Conservation (phyloP, 768 basidiomycete species). For the Hydnomerulius pinastri region DNA sequence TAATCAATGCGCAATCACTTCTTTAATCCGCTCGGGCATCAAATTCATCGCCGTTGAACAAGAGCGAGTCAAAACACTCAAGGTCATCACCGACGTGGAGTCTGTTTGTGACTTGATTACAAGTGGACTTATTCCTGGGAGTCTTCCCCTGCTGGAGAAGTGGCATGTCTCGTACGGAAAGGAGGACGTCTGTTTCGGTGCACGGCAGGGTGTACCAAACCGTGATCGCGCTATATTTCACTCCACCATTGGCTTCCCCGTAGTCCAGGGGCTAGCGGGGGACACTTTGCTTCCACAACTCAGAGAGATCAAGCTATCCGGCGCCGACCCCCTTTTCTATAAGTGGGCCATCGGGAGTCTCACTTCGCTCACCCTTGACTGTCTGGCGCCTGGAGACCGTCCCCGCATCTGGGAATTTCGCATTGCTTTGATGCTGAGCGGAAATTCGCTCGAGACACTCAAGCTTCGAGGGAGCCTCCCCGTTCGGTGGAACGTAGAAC, state of each 20-base stretch:
- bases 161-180: background rate
- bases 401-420: background rate
- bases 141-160: conserved; percentile 6
- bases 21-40: background rate
- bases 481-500: background rate
- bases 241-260: background rate
- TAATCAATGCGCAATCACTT: background rate
- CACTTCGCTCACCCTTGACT: conserved; percentile 8
- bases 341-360: conserved; percentile 5
- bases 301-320: background rate
- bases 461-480: conserved; percentile 6
- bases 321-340: background rate
- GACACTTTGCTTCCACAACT: background rate
- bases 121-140: background rate
- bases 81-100: background rate
- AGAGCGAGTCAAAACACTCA: conserved; percentile 5
- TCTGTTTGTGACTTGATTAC: background rate
- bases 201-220: too few species aligned
- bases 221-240: background rate
- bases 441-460: conserved; percentile 4
- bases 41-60: conserved; percentile 1
- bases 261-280: too few species aligned
- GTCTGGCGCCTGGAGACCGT: background rate
- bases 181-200: background rate
- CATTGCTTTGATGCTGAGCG: background rate